Evolutionary conservation across 2,329 filamentous ascomycete genomes (phyloP), one percentile per base, ranked within the genome.

Genomic region (Alternaria sp.): DNA sequence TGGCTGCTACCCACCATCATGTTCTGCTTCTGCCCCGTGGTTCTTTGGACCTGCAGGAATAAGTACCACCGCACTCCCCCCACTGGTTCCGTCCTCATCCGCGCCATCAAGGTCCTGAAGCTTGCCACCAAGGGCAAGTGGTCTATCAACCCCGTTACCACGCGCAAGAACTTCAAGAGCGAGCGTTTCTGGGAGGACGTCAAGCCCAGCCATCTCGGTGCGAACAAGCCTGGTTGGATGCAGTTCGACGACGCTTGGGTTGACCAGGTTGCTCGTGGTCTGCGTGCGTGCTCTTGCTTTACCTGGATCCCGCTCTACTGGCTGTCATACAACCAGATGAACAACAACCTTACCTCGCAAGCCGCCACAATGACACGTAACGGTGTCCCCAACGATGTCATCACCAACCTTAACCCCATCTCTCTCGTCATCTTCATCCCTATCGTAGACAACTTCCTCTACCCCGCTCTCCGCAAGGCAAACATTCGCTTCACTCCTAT

Each of bases 181-280:
- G 81, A 82, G 7, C 81, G 82, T 16, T 85, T 91, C 79, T 93
- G 90, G 88, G 87, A 92, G 26, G 73, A 81, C 4, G 87, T 88
- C 61, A 91, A 91, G 80, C 91, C 91, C 3, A 90, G 87, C 73
- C 81, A 82, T 36, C 82, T 92, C 9, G 80, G 84, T 38, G 77
- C 76, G 1, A 75, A 83, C 64, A 88, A 88, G 55, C 91, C 91
- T 0, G 41, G 56, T 0, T 94, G 90, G 90, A 93, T 94, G 89
- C 91, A 88, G 0, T 93, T 93, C 68, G 91, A 94, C 63, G 92
- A 94, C 67, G 87, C 87, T 53, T 94, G 91, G 91, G 91, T 94
- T 34, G 91, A 93, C 63, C 75, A 79, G 55, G 76, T 79, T 30
- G 75, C 75, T 39, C 75, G 77, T 68, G 77, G 76, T 64, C 65